A percentile compares a stretch with the other conserved stretches of the same genome.
phyloP scores from a whole-genome alignment of 352 stramenopile species.

The Peronospora belbahrii region DNA sequence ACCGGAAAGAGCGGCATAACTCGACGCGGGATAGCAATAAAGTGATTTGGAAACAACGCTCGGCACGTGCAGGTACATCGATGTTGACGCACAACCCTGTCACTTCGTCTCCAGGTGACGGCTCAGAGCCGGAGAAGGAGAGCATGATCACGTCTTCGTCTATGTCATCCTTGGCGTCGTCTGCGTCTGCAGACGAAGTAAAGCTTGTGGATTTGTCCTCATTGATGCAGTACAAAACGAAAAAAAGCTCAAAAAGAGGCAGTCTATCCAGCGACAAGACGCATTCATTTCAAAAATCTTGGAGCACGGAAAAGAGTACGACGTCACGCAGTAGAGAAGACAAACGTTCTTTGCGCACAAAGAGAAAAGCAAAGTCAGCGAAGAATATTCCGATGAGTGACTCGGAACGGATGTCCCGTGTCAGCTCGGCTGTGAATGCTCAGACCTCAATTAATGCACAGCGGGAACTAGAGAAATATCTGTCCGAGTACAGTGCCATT shows the following conservation, averaged over 20 bases:
- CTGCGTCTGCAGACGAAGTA: slow-evolving; percentile 15
- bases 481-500: slow-evolving; percentile 72
- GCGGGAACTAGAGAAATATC: slow-evolving; percentile 53
- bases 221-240: slow-evolving; percentile 17
- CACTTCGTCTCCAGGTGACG: slow-evolving; percentile 11
- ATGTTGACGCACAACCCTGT: slow-evolving; percentile 3
- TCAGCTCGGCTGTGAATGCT: slow-evolving; percentile 53
- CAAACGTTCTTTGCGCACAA: slow-evolving; percentile 17
- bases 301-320: slow-evolving; percentile 8
- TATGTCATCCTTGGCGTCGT: slow-evolving; percentile 15
- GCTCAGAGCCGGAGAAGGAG: slow-evolving; percentile 21
- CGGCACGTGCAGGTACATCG: slow-evolving; percentile 13
- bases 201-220: slow-evolving; percentile 25
- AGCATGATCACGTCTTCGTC: slow-evolving; percentile 16
- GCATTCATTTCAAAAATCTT: slow-evolving; percentile 19
- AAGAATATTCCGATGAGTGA: slow-evolving; percentile 35
- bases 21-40: slow-evolving; percentile 14
- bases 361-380: slow-evolving; percentile 30
- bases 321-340: slow-evolving; percentile 15
- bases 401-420: slow-evolving; percentile 44
- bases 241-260: slow-evolving; percentile 10
- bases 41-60: slow-evolving; percentile 8
- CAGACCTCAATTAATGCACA: slow-evolving; percentile 63
- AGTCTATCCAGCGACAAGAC: slow-evolving; percentile 19
- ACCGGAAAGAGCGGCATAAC: slow-evolving; percentile 14